Base-by-base conservation (phyloP, 106 monocot genomes). In the Xerophyta viscosa region DNA sequence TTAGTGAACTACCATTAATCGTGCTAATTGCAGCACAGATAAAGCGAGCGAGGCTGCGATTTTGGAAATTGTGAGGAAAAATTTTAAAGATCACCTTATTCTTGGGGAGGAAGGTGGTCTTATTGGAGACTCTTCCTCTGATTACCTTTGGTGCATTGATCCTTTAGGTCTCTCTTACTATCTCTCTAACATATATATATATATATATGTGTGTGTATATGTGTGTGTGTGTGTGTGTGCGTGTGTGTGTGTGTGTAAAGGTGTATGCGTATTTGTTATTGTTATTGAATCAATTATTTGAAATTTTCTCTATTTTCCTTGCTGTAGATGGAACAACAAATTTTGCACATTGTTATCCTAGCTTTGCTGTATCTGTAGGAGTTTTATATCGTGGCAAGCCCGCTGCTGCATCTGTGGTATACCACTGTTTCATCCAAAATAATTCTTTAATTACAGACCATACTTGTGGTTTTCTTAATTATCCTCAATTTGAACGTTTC, bases 121-220 rank as follows among this genome's bases (percentile, higher is more conserved):
- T 65, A 90, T 86, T 55, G 98, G 98, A 37, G 69, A 98, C 19
- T 53, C 79, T 31, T 49, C 68, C 57, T 98, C 98, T 30, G 82
- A 86, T 12, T 98, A 98, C 60, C 90, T 98, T 14, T 98, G 98
- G 98, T 98, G 98, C 67, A 98, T 98, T 58, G 98, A 98, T 59
- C 98, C 98, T 30, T 75, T 98, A 78, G 96, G 96, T 96, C 33
- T 5, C 33, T 36, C 33, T 36, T 11, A n/a, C n/a, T n/a, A n/a
- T n/a, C n/a, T n/a, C n/a, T n/a, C n/a, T n/a, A n/a, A n/a, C n/a
- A n/a, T n/a, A n/a, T n/a, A n/a, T n/a, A n/a, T n/a, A n/a, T n/a
- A n/a, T n/a, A n/a, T n/a, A n/a, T n/a, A n/a, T n/a, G n/a, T n/a
- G n/a, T n/a, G n/a, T n/a, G n/a, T n/a, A n/a, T n/a, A n/a, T n/a